Conservation (phyloP, 257 asterid genomes). For the Avicennia marina region DNA sequence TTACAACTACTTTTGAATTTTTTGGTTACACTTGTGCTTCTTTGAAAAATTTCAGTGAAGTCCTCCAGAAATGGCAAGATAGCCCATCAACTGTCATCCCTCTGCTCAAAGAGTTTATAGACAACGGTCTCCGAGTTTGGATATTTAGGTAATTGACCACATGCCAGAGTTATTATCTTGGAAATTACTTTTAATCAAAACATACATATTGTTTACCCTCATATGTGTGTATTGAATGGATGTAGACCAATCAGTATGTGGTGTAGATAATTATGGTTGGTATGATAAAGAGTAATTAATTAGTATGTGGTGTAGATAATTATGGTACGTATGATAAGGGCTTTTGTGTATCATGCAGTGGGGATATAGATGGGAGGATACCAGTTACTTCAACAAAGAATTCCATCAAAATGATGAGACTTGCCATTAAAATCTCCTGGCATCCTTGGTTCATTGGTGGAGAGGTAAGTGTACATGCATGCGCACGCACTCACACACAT, state of each 20-base stretch:
- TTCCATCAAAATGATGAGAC: constrained; percentile 51
- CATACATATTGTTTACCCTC: neutral
- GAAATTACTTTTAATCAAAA: neutral
- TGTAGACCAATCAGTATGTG: too few relatives aligned
- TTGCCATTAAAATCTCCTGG: constrained; percentile 40
- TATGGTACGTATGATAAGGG: too few relatives aligned
- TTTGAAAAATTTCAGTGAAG: constrained; percentile 47
- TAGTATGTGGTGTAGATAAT: too few relatives aligned
- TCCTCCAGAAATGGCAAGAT: constrained; percentile 52
- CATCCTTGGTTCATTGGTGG: constrained; percentile 62
- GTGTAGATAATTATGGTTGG: too few relatives aligned
- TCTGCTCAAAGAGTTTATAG: constrained; percentile 47
- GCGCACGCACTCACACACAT: too few relatives aligned
- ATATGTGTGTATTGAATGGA: neutral
- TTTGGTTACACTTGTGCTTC: too few relatives aligned
- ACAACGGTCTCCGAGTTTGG: constrained; percentile 68
- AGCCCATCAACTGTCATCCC: constrained; percentile 56
- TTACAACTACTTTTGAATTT: too few relatives aligned
- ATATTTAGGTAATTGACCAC: constrained; percentile 45
- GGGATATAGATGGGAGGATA: constrained; percentile 72
- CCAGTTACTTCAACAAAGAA: constrained; percentile 69
- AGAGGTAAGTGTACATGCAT: too few relatives aligned
- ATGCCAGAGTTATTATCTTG: neutral
- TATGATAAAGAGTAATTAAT: too few relatives aligned
- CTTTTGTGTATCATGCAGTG: constrained; percentile 39